These are phyloP conservation scores for Xylariaceae sp. DNA, from an alignment of 2,329 filamentous ascomycete species.

Conservation along the genomic window DNA sequence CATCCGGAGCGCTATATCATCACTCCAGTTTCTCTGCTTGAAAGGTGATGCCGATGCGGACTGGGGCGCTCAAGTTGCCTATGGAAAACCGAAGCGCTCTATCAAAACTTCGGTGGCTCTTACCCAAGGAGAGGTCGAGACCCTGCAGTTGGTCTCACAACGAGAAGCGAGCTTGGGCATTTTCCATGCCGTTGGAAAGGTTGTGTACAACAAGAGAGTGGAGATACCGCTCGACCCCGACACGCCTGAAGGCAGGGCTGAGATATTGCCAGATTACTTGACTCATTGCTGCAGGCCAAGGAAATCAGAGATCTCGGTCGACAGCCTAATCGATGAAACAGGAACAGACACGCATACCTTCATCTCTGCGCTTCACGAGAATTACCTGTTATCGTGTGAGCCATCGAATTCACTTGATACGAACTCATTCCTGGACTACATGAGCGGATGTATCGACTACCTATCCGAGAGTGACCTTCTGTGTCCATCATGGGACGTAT, in stretches of 20 bases:
- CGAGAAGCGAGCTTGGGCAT: constrained; percentile 88
- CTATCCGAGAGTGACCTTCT: constrained; percentile 88
- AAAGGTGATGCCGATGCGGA: constrained; percentile 72
- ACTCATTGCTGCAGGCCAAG: constrained; percentile 57
- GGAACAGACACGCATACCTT: constrained; percentile 92
- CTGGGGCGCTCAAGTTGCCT: constrained; percentile 72
- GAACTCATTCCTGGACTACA: constrained; percentile 67
- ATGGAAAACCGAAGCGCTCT: constrained; percentile 65
- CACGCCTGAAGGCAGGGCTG: constrained; percentile 40
- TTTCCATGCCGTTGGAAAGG: constrained; percentile 93
- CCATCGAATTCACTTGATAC: constrained; percentile 47
- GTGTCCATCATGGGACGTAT: constrained; percentile 67
- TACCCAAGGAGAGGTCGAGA: constrained; percentile 76
- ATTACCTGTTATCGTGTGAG: constrained; percentile 84
- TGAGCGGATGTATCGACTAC: constrained; percentile 81
- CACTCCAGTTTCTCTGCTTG: constrained; percentile 87
- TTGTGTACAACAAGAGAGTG: constrained; percentile 92
- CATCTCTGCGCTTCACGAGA: constrained; percentile 87
- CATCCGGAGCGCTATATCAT: constrained; percentile 86
- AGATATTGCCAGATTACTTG: constrained; percentile 59
- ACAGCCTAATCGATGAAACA: constrained; percentile 84
- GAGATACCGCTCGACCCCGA: constrained; percentile 42
- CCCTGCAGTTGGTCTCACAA: constrained; percentile 76
- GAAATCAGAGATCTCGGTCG: constrained; percentile 63
- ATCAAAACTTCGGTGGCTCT: constrained; percentile 56